A percentile compares a stretch with the other conserved stretches of the same genome.
Conservation (phyloP, 2,329 filamentous ascomycete genomes). For the Ceratocystis eucalypticola region DNA sequence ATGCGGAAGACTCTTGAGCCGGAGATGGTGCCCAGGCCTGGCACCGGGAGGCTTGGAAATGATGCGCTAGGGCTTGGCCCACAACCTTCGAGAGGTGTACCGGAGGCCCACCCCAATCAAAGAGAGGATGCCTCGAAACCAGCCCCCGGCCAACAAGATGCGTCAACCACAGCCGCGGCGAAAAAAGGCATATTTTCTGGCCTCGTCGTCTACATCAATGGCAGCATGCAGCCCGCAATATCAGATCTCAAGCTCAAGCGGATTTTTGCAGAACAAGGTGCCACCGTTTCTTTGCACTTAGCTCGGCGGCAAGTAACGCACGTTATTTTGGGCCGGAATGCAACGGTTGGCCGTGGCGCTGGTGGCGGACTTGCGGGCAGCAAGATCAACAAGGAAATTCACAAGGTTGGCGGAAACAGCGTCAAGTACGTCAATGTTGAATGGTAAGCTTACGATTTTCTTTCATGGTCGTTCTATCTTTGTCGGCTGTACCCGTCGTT, state of each 20-base stretch:
- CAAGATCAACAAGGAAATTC: conserved; percentile 74
- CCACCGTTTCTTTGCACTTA: conserved; percentile 53
- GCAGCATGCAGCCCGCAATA: conserved; percentile 65
- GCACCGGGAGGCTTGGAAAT: background rate
- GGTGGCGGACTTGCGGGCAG: conserved; percentile 63
- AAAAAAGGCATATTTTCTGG: conserved; percentile 48
- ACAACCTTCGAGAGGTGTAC: background rate
- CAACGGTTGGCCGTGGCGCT: conserved; percentile 36
- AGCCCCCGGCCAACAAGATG: background rate
- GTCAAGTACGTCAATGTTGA: conserved; percentile 71
- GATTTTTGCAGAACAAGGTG: conserved; percentile 62
- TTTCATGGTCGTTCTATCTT: background rate
- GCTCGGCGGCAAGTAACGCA: conserved; percentile 68
- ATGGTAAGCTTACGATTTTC: conserved; percentile 42
- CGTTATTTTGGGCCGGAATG: conserved; percentile 59
- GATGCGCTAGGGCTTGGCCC: background rate
- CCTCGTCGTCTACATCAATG: conserved; percentile 72
- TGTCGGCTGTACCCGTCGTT: conserved; percentile 18
- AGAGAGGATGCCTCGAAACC: background rate
- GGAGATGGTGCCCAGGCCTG: too few relatives aligned
- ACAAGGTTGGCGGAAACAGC: conserved; percentile 49
- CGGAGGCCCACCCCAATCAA: background rate
- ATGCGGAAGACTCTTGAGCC: conserved; percentile 13
- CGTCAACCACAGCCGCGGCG: conserved; percentile 18
- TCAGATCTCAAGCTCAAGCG: conserved; percentile 80